Base-by-base conservation (phyloP, 2,329 filamentous ascomycete genomes). In the Penicillium sp. region DNA sequence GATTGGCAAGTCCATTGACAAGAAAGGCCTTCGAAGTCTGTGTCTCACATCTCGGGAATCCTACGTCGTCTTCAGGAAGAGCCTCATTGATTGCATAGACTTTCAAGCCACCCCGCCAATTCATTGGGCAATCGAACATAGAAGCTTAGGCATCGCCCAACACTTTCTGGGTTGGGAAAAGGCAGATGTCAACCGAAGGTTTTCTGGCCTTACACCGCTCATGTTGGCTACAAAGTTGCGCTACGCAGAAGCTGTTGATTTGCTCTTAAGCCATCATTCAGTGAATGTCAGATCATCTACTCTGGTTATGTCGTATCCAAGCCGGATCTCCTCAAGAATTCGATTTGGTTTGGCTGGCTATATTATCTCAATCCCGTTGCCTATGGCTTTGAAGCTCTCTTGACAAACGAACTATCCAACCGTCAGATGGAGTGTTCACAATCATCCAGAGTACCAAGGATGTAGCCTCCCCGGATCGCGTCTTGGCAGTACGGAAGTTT, bases 211-310 rank as follows among this genome's bases (percentile, higher is more conserved):
- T 36, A 44, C 14, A 44, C 31, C 41, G 0, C 41, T 36, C 12
- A 44, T 44, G 22, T 10, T 44, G 11, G 41, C 41, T 36, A 36
- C 14, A 44, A 18, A 44, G 8, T 36, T 44, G 14, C 41, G 31
- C 22, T 44, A 36, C 41, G 2, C 22, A 44, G 31, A 36, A 1
- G 41, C 41, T 36, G 22, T 36, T 44, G 4, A 29, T 36, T 44
- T 44, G 14, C 41, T 44, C n/a, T 44, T 29, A 36, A 35, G 41
- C 22, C 12, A 44, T 44, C 13, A 44, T 44, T 44, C 14, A 29
- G 41, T 36, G n/a, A 35, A 14, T 3, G n/a, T 27, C 19, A 43
- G n/a, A n/a, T n/a, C n/a, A n/a, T n/a, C n/a, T n/a, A n/a, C n/a
- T n/a, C n/a, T n/a, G n/a, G n/a, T n/a, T n/a, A n/a, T n/a, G n/a